Base-by-base conservation (phyloP, 140 eudicot genomes). In the Erigeron philadelphicus region DNA sequence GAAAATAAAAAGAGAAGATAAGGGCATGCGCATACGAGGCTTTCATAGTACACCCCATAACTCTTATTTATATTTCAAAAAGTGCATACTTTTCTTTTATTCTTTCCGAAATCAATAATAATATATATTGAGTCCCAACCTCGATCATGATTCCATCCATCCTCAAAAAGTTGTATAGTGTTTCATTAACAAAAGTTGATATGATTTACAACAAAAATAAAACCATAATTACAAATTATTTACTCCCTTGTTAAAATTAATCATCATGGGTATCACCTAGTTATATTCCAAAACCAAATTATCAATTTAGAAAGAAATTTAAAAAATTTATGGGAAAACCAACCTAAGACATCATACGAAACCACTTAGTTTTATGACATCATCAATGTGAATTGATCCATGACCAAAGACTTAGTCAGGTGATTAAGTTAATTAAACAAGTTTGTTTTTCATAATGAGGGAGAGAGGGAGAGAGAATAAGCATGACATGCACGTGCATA, bases 401-500 rank as follows among this genome's bases (percentile, higher is more conserved):
- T 21, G 25, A 21, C 25, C 25, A 21, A 21, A 21, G 25, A 21
- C 25, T 21, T 21, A 21, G 25, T 21, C 25, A 1, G 25, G 25
- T 9, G 52, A 46, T 9, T 46, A 8, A 46, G 11, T 12, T 46
- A 3, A 9, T 9, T 0, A 46, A 4, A 12, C 2, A 3, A 10
- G 15, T 46, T 46, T 46, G 10, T 46, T 46, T 52, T 8, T 12
- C 7, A 52, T 52, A 52, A 16, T 31, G 25, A 55, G 25, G n/a
- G 6, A 56, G 31, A 56, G 35, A 56, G 9, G 7, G 64, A 11
- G 64, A 58, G 64, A 58, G 64, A 11, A 8, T 7, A 89, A 72
- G 88, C 78, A 73, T 73, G 81, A 67, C 66, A 42, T 72, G 89
- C 82, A 84, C 86, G 86, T 81, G 88, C 81, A 55, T 49, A 75